Conservation (phyloP, 2,329 filamentous ascomycete genomes). For the Corniculantispora saksenae region DNA sequence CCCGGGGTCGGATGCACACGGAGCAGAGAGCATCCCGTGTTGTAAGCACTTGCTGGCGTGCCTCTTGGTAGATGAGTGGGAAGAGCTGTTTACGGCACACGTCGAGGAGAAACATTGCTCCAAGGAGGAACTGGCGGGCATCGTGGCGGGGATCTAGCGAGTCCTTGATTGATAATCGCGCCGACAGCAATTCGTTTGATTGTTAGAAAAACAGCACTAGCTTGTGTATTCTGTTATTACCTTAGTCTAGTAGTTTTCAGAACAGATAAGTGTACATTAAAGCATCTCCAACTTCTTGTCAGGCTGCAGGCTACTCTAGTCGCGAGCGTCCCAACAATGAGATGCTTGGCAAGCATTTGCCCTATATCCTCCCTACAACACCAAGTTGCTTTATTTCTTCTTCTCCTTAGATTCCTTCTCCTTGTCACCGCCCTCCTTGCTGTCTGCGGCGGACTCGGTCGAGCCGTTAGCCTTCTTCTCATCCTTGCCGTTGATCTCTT, state of each 20-base stretch:
- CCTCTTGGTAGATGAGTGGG: conserved; percentile 69
- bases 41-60: conserved; percentile 93
- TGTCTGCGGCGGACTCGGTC: conserved; percentile 42
- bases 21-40: conserved; percentile 48
- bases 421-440: conserved; percentile 54
- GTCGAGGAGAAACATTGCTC: conserved; percentile 56
- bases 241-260: background rate
- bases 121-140: conserved; percentile 71
- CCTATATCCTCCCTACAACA: background rate
- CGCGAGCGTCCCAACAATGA: background rate
- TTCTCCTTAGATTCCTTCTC: conserved; percentile 58
- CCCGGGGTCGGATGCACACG: conserved; percentile 33
- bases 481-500: conserved; percentile 61
- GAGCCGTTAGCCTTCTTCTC: conserved; percentile 56
- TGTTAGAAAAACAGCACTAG: background rate
- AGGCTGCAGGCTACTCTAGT: background rate
- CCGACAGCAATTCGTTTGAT: background rate
- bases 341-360: background rate
- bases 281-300: background rate
- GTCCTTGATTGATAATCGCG: background rate
- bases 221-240: background rate
- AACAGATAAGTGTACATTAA: conserved; percentile 15
- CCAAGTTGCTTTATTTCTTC: conserved; percentile 39
- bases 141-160: conserved; percentile 50
- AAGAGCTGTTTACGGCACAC: conserved; percentile 54